A percentile compares a stretch with the other conserved stretches of the same genome.
Conservation (phyloP, 345 rosid genomes). For the Syzygium aqueum region DNA sequence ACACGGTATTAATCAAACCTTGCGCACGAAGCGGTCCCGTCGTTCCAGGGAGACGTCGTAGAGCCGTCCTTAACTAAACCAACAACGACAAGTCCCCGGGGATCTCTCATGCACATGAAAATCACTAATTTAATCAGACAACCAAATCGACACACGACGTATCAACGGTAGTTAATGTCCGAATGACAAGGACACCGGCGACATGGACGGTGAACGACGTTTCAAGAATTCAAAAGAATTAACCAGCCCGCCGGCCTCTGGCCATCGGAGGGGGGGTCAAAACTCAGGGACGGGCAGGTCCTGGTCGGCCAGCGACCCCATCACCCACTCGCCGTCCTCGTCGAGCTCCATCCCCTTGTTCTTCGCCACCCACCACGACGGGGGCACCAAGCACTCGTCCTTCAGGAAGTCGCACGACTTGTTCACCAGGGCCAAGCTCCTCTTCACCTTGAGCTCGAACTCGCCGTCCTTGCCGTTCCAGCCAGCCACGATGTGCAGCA, state of each 20-base stretch:
- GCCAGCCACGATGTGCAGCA: constrained; percentile 73
- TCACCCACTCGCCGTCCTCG: constrained; percentile 57
- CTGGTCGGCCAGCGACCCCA: constrained; percentile 44
- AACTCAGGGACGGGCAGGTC: constrained; percentile 56
- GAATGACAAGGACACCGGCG: no score
- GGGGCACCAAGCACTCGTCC: constrained; percentile 68
- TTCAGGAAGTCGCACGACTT: constrained; percentile 62
- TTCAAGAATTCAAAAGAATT: neutral
- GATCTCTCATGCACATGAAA: neutral
- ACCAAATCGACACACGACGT: neutral
- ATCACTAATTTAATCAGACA: neutral
- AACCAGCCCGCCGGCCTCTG: neutral
- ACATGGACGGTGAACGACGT: neutral
- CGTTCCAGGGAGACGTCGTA: neutral
- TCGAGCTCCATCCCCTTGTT: constrained; percentile 62
- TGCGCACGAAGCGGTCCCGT: neutral
- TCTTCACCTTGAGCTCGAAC: constrained; percentile 58
- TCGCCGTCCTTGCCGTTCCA: constrained; percentile 66
- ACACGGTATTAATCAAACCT: neutral
- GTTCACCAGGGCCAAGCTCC: constrained; percentile 82
- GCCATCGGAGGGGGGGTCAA: neutral
- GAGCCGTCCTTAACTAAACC: neutral
- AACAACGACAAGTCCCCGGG: neutral
- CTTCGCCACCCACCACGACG: constrained; percentile 87
- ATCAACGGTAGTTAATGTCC: neutral